Evolutionary conservation across 768 basidiomycete species (phyloP), one percentile per base, ranked within the genome.

Genomic region (Hypsizygus marmoreus): DNA sequence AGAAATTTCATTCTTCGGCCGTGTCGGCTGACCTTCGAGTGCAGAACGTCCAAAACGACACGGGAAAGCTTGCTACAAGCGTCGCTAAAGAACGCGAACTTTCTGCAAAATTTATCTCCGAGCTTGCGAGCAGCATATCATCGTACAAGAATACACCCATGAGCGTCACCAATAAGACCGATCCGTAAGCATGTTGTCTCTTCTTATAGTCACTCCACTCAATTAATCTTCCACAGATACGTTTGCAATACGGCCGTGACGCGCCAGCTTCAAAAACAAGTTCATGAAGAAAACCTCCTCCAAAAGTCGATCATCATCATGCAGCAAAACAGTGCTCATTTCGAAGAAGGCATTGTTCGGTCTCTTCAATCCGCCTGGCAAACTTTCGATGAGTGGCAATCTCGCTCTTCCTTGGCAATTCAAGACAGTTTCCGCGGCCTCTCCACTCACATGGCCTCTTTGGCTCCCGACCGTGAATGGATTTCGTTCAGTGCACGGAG

Each of bases 231-330:
- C 25, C 8, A 0, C 44, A 85, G 83, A 9, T 88, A 77, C 62
- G 75, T 90, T 37, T 74, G 80, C 47, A 91, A 93, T 63, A 69
- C 74, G 44, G 72, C 80, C 45, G 93, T 95, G 28, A 65, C 75
- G 14, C 84, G 80, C 40, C 93, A 97, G 63, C 81, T 97, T 12
- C 80, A 84, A 52, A 91, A 89, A 56, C 95, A 97, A 70, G 91
- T 97, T 34, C 84, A 93, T 68, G 95, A 97, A 69, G 97, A 99
- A 69, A 99, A 99, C 62, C 84, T 94, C 0, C 82, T 99, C 11
- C 95, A 99, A 69, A 99, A 98, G 65, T 91, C 88, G 2, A 90
- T 97, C 59, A 85, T 99, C 60, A 95, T 99, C 65, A 97, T 95
- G 82, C 95, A 99, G 58, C 93, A 95, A 54, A 95, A 95, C 64